A percentile compares a stretch with the other conserved stretches of the same genome.
These are phyloP conservation scores for Piper betle DNA, from an alignment of 164 flowering plant genomes.

Conservation along the genomic window DNA sequence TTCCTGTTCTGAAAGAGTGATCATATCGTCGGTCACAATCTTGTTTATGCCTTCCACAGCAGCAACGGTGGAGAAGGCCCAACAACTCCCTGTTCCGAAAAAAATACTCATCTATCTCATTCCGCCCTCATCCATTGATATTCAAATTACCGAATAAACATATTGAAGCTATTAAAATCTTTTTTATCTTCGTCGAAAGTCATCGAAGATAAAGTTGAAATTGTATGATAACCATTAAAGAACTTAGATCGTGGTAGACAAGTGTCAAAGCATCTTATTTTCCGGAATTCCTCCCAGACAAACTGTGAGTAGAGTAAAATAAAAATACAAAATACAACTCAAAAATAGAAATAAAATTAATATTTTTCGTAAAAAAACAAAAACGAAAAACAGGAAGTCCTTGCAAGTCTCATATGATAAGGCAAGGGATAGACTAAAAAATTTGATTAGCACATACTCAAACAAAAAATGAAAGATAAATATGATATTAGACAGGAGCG, in stretches of 20 bases:
- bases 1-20: constrained; percentile 83
- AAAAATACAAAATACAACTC: not conserved
- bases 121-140: not conserved
- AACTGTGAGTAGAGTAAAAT: too few relatives aligned
- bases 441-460: not conserved
- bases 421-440: not conserved
- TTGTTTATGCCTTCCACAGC: constrained; percentile 86
- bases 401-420: not conserved
- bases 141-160: not conserved
- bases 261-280: too few relatives aligned
- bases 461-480: not conserved
- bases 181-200: too few relatives aligned
- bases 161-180: too few relatives aligned
- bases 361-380: not conserved
- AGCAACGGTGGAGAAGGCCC: constrained; percentile 94
- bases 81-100: constrained; percentile 70
- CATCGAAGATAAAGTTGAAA: too few relatives aligned
- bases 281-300: too few relatives aligned
- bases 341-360: not conserved
- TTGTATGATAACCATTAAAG: too few relatives aligned
- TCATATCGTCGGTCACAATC: constrained; percentile 56
- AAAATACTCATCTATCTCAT: not conserved
- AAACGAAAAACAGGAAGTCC: not conserved
- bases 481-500: not conserved
- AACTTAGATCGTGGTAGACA: too few relatives aligned